A percentile compares a stretch with the other conserved stretches of the same genome.
phyloP scores from a whole-genome alignment of 352 stramenopile genomes.

The Halophytophthora batemanensis region DNA sequence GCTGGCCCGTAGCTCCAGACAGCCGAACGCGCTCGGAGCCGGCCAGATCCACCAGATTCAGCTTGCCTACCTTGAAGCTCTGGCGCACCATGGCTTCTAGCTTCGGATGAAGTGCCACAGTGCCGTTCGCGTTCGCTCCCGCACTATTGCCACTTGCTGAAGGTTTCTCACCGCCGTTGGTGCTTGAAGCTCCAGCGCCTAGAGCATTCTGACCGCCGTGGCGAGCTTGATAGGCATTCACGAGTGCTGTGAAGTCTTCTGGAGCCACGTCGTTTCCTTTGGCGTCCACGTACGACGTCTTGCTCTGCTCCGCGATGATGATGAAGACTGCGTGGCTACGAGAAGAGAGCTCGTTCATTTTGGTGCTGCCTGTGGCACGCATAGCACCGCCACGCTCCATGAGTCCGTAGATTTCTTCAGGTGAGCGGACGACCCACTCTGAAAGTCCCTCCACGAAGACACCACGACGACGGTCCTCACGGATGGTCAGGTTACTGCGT shows the following conservation, averaged over 20 bases:
- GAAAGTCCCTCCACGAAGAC: conserved; percentile 94
- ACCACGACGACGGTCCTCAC: conserved; percentile 90
- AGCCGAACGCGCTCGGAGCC: conserved; percentile 89
- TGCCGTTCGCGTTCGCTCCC: conserved; percentile 27
- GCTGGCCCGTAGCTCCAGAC: conserved; percentile 81
- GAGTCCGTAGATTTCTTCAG: conserved; percentile 92
- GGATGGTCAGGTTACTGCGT: conserved; percentile 89
- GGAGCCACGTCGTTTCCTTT: conserved; percentile 75
- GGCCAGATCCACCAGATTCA: conserved; percentile 93
- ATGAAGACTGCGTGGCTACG: conserved; percentile 93
- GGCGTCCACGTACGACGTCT: conserved; percentile 86
- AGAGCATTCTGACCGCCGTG: conserved; percentile 21
- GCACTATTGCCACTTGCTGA: conserved; percentile 14
- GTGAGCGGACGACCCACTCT: conserved; percentile 92
- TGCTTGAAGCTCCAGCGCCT: conserved; percentile 2
- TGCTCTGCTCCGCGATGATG: conserved; percentile 93
- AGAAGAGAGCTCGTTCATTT: conserved; percentile 89
- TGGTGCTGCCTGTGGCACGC: conserved; percentile 79
- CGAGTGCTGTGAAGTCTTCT: conserved; percentile 83
- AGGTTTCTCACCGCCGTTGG: conserved; percentile 11
- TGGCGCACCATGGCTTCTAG: conserved; percentile 89
- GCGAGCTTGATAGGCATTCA: conserved; percentile 71
- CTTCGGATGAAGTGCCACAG: conserved; percentile 51
- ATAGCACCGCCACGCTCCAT: conserved; percentile 91
- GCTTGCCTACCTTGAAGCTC: conserved; percentile 93